Base-by-base conservation (phyloP, 352 stramenopile species). In the Stramenopiles sp. region DNA sequence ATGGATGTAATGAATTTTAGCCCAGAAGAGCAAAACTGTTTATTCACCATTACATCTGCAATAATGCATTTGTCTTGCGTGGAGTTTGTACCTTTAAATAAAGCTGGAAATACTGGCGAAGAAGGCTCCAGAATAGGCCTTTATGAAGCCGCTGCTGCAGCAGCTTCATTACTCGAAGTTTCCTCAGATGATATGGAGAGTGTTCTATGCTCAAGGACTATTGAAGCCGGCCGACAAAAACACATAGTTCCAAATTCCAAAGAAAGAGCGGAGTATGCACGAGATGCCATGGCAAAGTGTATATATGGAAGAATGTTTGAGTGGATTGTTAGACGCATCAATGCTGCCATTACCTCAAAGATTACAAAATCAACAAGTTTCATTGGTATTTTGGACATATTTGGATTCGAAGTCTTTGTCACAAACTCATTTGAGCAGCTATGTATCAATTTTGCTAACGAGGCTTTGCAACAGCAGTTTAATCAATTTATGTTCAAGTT, bases 371-470 rank as follows among this genome's bases (percentile, higher is more conserved):
- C 71, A 31, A 33, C 30, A 88, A 93, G 44, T 78, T 92, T 87
- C 76, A 97, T 97, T 67, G 95, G 95, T 81, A 94, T 99, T 39
- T 86, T 99, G 78, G 95, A 99, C 92, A 99, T 99, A 85, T 99
- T 98, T 85, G 95, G 95, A 44, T 99, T 99, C 83, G 95, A 99
- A 86, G 95, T 96, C 83, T 99, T 99, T 82, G 90, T 96, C 76
- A 90, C 90, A 81, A 98, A 98, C 86, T 96, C 91, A 71, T 98
- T 97, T 85, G 94, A 98, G 84, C 93, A 97, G 82, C 95, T 96
- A 29, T 97, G 93, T 80, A 98, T 98, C 85, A 98, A 98, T 85
- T 97, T 96, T 85, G 94, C 92, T 71, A 98, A 98, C 83, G 93
- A 98, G 83, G 93, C 94, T 75, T 87, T 98, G 7, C 94, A 98